phyloP scores from a whole-genome alignment of 192 early-diverging fungal species.

The Coemansia sp. region DNA sequence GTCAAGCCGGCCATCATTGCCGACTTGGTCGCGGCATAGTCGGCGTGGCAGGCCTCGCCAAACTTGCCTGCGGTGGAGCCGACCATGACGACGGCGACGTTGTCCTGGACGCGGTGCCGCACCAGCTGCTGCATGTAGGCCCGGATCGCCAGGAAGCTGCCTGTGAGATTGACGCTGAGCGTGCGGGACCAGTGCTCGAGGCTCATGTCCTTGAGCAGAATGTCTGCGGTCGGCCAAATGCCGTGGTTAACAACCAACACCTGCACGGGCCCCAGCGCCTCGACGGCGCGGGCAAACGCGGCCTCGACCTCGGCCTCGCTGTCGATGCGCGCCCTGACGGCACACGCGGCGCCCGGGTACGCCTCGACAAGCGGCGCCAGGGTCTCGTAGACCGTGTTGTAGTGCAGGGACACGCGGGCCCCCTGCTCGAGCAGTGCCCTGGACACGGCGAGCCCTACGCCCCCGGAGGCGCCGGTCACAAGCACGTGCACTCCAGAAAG shows the following conservation, averaged over 20 bases:
- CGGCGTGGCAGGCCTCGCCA: slow-evolving; percentile 56
- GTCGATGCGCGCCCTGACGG: slow-evolving; percentile 36
- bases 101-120: slow-evolving; percentile 17
- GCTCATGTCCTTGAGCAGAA: slow-evolving; percentile 55
- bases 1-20: slow-evolving; percentile 54
- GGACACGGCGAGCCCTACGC: slow-evolving; percentile 52
- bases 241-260: slow-evolving; percentile 57
- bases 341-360: slow-evolving; percentile 18
- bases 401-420: slow-evolving; percentile 53
- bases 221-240: slow-evolving; percentile 52
- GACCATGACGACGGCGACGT: slow-evolving; percentile 31
- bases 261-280: slow-evolving; percentile 44
- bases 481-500: slow-evolving; percentile 47
- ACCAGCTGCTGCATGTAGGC: slow-evolving; percentile 24
- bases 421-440: slow-evolving; percentile 50
- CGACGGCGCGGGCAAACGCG: slow-evolving; percentile 9
- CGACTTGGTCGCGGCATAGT: slow-evolving; percentile 50
- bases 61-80: slow-evolving; percentile 58
- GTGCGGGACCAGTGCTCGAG: slow-evolving; percentile 51
- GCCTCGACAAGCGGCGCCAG: slow-evolving; percentile 23
- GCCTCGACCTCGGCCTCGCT: slow-evolving; percentile 35
- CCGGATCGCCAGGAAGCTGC: slow-evolving; percentile 52
- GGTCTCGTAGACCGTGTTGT: slow-evolving; percentile 33
- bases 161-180: slow-evolving; percentile 54
- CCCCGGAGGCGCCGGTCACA: slow-evolving; percentile 59